phyloP scores from a whole-genome alignment of 1,284 basidiomycete genomes.

The Fereydounia khargensis region DNA sequence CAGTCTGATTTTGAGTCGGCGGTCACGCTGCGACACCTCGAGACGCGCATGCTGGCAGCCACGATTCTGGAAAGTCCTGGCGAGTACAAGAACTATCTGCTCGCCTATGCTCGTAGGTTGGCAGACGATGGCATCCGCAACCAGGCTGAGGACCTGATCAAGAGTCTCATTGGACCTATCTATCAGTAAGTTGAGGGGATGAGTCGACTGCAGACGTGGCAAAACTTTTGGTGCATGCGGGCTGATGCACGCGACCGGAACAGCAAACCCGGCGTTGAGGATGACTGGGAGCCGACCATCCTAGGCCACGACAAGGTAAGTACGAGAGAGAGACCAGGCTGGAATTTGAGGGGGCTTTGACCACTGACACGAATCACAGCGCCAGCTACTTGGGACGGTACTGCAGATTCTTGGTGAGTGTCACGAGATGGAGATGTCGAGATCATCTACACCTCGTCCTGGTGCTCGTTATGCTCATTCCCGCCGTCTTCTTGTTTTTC shows the following conservation, averaged over 20 bases:
- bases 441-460: not conserved
- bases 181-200: slow-evolving; percentile 23
- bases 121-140: slow-evolving; percentile 49
- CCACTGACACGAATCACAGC: no score
- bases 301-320: slow-evolving; percentile 21
- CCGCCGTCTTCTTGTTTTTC: no score
- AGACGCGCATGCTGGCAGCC: slow-evolving; percentile 48
- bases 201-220: not conserved
- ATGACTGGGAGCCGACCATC: slow-evolving; percentile 22
- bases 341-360: no score
- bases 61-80: slow-evolving; percentile 41
- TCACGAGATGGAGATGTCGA: not conserved
- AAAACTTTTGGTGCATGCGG: not conserved
- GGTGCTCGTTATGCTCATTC: no score
- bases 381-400: slow-evolving; percentile 26
- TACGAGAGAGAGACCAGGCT: no score
- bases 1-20: slow-evolving; percentile 35
- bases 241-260: not conserved
- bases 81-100: slow-evolving; percentile 46
- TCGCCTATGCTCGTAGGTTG: slow-evolving; percentile 42
- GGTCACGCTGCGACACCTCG: slow-evolving; percentile 47
- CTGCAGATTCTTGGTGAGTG: slow-evolving; percentile 20
- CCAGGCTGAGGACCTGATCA: slow-evolving; percentile 51
- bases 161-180: slow-evolving; percentile 47
- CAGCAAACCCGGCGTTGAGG: slow-evolving; percentile 19